Conservation (phyloP, 2,329 filamentous ascomycete genomes). For the Neofusicoccum sp. region DNA sequence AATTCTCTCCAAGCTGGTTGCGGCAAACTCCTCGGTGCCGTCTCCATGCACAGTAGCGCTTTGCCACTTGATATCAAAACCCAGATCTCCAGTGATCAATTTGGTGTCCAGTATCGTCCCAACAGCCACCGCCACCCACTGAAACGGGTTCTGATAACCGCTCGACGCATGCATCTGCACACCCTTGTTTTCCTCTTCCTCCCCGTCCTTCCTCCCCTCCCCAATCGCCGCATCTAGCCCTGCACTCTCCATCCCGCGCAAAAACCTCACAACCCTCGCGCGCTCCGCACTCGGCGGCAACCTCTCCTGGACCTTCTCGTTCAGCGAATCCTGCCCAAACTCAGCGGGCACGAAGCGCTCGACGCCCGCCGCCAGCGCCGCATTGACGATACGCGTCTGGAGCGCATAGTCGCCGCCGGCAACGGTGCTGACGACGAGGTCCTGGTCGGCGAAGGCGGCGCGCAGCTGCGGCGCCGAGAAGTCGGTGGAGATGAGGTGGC, state of each 20-base stretch:
- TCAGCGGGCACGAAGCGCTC: constrained; percentile 37
- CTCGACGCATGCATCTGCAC: not conserved
- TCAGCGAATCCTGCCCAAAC: constrained; percentile 35
- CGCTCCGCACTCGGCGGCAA: constrained; percentile 31
- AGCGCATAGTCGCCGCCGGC: constrained; percentile 23
- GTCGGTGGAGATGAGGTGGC: constrained; percentile 26
- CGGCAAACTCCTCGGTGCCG: constrained; percentile 36
- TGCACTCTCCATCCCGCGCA: constrained; percentile 22
- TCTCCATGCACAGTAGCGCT: constrained; percentile 38
- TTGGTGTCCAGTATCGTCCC: constrained; percentile 34
- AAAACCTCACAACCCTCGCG: constrained; percentile 31
- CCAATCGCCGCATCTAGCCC: not conserved
- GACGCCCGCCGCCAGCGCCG: constrained; percentile 35
- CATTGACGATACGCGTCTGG: constrained; percentile 31
- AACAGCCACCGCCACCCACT: constrained; percentile 37
- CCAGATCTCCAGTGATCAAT: constrained; percentile 34
- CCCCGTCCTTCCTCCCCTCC: not conserved
- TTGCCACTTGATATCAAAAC: constrained; percentile 41
- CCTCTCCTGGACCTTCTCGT: constrained; percentile 29
- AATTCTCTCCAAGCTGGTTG: constrained; percentile 33
- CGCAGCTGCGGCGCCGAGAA: constrained; percentile 32
- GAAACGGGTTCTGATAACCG: constrained; percentile 22
- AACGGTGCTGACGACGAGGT: constrained; percentile 28
- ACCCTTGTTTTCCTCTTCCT: not conserved
- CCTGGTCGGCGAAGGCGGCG: constrained; percentile 24